Evolutionary conservation across 768 basidiomycete species (phyloP), one percentile per base, ranked within the genome.

Genomic region (Mycena sanguinolenta): DNA sequence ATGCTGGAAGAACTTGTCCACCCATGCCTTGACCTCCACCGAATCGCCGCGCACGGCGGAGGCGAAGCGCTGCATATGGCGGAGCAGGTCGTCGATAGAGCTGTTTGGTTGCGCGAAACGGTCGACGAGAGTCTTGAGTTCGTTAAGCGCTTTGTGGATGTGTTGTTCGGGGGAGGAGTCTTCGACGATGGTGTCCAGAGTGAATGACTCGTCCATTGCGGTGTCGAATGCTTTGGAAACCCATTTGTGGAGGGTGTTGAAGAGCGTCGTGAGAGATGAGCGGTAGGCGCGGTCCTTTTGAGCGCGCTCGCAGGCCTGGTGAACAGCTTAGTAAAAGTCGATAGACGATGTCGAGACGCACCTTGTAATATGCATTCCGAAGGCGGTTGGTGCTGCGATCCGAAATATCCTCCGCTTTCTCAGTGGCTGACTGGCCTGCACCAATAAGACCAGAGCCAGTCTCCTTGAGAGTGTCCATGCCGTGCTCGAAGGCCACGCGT

Each of bases 391-490:
- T 78, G 0, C 88, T 85, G 50, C 82, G 82, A 17, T 86, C 80
- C 0, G 82, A 77, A 44, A 82, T 77, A 17, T 91, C 87, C 71
- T 90, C 79, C 1, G 82, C 78, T 7, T 83, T 81, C 0, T 75
- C 78, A 3, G 82, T 80, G 4, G 84, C 83, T 0, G 78, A 77
- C 74, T 91, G 89, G 4, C 82, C 82, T 0, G 81, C 82, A 4
- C 88, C 90, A 30, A 93, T 93, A 10, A 84, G 85, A 36, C 81
- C 82, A 0, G 85, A 87, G 10, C 92, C 92, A 0, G 81, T 83
- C 14, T 80, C 84, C 76, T 91, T 93, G 13, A 88, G 82, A 0
- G 85, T 85, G 34, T 92, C 92, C 88, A 93, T 90, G 0, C 89
- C 85, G 71, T 87, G 87, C 79, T 92, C 90, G 76, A 91, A 94